Base-by-base conservation (phyloP, 768 basidiomycete species). In the Infundibulicybe gibba region DNA sequence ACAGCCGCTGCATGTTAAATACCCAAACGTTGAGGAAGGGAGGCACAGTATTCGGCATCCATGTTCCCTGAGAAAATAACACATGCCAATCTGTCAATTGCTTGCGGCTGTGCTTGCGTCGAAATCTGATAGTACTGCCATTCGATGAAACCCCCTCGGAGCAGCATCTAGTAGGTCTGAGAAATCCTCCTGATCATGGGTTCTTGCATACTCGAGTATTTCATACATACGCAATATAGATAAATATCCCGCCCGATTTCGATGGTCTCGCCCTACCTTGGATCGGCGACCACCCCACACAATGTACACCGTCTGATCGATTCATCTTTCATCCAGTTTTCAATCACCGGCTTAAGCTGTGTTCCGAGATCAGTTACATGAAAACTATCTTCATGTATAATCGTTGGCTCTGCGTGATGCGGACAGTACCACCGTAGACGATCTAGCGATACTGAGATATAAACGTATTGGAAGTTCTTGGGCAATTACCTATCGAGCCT, bases 361-460 rank as follows among this genome's bases (percentile, higher is more conserved):
- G 87, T 88, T 37, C 94, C 95, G 21, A 98, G 79, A 59, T 98
- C 92, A 0, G 83, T 85, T 51, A 88, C 87, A 60, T 94, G 90
- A 61, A 97, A 92, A 0, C 76, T 69, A 49, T 91, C 90, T 67
- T 94, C 88, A 53, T 84, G 76, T 54, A 94, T 87, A 51, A 90
- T 71, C n/a, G 81, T 83, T 0, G 90, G 87, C 35, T 67, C 66
- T 17, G 63, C 49, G 63, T 94, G 91, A 1, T 60, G 61, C 0
- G 68, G 58, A 65, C 91, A 98, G 66, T 60, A 60, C 58, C 95
- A 97, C 17, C 90, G 82, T 20, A 98, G 74, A 1, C 84, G 84
- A 61, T 99, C 94, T 97, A 32, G 37, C 31, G 25, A n/a, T 31
- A 17, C 30, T 3, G 8, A 51, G 17, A 34, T 33, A 32, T 16